Evolutionary conservation across 1,284 basidiomycete genomes (phyloP).

Genomic region (Pisolithus thermaeus): DNA sequence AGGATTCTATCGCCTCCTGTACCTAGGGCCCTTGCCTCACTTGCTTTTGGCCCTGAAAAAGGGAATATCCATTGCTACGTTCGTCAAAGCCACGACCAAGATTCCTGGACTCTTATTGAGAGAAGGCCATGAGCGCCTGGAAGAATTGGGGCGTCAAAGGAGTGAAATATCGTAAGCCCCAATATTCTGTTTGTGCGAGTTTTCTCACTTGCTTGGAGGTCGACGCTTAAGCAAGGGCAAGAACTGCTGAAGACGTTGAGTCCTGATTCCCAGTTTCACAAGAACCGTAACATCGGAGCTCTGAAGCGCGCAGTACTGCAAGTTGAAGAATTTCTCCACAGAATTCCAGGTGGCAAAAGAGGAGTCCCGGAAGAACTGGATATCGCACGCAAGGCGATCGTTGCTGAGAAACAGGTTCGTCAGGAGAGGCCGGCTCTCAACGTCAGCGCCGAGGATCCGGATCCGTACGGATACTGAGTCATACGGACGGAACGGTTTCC

Average conservation of each 20-base stretch:
- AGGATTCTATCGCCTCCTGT: constrained; percentile 37
- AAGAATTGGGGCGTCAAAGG: constrained; percentile 29
- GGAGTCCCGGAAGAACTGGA: constrained; percentile 27
- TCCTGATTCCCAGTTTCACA: constrained; percentile 24
- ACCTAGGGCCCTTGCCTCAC: constrained; percentile 46
- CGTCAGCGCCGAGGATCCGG: constrained; percentile 29
- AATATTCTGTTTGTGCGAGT: background rate
- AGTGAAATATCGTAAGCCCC: constrained; percentile 28
- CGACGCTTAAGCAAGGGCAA: constrained; percentile 16
- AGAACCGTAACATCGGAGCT: constrained; percentile 6
- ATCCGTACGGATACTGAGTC: constrained; percentile 24
- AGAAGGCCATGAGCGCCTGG: constrained; percentile 28
- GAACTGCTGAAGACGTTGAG: constrained; percentile 24
- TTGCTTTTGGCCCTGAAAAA: constrained; percentile 31
- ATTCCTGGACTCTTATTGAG: background rate
- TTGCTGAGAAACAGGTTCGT: constrained; percentile 12
- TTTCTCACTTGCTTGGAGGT: constrained; percentile 11
- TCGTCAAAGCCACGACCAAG: constrained; percentile 14
- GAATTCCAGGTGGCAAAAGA: constrained; percentile 10
- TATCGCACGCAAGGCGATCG: constrained; percentile 29
- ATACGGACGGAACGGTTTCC: too few relatives aligned
- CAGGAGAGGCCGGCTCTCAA: constrained; percentile 21
- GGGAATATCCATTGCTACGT: too few relatives aligned
- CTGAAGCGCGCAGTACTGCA: constrained; percentile 23
- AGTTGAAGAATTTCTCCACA: constrained; percentile 21